Evolutionary conservation across 106 monocot genomes (phyloP).

Genomic region (Gastrodia elata): DNA sequence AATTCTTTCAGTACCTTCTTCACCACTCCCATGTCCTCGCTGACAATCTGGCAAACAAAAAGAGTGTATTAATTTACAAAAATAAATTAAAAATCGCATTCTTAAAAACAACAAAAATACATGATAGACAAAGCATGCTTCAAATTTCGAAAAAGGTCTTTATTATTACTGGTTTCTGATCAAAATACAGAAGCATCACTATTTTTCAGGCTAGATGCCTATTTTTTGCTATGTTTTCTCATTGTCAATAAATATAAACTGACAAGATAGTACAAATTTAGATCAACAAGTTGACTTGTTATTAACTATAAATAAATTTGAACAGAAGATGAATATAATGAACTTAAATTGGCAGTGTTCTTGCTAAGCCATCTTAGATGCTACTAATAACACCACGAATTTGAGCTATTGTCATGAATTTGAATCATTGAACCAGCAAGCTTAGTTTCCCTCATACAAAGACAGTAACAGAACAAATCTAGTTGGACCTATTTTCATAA

Average conservation of each 20-base stretch:
- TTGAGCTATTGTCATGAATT: neutral
- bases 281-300: neutral
- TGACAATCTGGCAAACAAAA: constrained; percentile 41
- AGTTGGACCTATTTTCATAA: neutral
- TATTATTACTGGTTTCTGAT: neutral
- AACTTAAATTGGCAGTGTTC: neutral
- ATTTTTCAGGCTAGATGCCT: neutral
- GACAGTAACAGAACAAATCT: neutral
- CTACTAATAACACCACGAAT: neutral
- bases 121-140: neutral
- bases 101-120: neutral
- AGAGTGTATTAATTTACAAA: neutral
- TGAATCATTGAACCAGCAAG: neutral
- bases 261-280: neutral
- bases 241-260: neutral
- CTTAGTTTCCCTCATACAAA: neutral
- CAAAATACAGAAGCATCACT: neutral
- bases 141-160: neutral
- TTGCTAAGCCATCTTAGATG: neutral
- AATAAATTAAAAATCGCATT: too few relatives aligned
- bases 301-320: neutral
- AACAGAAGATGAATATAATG: neutral
- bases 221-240: neutral
- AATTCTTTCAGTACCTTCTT: constrained; percentile 40
- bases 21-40: constrained; percentile 51